Conservation (phyloP, 108 stramenopile species). For the Cyclotella distinguenda region DNA sequence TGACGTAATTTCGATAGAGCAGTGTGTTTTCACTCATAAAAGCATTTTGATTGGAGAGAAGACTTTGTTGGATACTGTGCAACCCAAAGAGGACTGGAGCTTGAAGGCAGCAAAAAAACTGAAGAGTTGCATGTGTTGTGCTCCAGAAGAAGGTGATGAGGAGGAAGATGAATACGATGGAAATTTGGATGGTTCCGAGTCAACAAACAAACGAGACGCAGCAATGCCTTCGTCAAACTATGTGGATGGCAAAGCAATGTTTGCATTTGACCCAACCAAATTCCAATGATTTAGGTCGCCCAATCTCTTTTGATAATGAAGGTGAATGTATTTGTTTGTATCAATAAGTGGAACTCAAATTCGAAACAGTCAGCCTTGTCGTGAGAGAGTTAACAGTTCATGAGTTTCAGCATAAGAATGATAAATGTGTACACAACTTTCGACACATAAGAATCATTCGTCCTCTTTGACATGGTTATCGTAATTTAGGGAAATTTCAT, state of each 20-base stretch:
- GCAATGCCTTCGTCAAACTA: constrained; percentile 25
- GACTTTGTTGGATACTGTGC: constrained; percentile 76
- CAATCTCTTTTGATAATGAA: background rate
- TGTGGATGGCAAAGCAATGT: constrained; percentile 40
- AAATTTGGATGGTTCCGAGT: constrained; percentile 29
- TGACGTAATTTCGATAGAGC: constrained; percentile 55
- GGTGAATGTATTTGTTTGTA: no score
- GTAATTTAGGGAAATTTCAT: constrained; percentile 47
- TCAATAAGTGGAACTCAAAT: no score
- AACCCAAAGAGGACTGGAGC: constrained; percentile 76
- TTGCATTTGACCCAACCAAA: constrained; percentile 46
- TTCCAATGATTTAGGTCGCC: constrained; percentile 12
- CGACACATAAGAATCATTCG: background rate
- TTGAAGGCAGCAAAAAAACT: constrained; percentile 64
- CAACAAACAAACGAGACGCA: constrained; percentile 8
- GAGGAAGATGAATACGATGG: constrained; percentile 51
- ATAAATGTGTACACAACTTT: no score
- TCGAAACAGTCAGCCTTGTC: no score
- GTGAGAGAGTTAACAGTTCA: no score
- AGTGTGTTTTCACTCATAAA: constrained; percentile 80
- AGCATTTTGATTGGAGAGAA: constrained; percentile 81
- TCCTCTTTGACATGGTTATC: background rate
- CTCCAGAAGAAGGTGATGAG: constrained; percentile 52
- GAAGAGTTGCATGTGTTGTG: constrained; percentile 47
- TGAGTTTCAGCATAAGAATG: no score